phyloP scores from a whole-genome alignment of 176 grass and related monocot species.

The Alloteropsis semialata region DNA sequence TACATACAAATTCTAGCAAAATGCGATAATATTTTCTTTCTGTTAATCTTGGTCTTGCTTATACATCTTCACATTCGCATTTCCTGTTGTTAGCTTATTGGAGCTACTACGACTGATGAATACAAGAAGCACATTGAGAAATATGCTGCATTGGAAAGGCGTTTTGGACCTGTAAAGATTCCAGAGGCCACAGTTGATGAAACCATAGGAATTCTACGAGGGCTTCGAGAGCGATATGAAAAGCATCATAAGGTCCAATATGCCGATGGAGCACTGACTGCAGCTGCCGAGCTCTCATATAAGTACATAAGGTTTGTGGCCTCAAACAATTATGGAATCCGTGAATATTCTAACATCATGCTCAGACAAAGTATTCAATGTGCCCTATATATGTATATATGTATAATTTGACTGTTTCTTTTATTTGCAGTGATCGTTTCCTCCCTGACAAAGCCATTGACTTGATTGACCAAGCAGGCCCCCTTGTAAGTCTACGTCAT shows the following conservation, averaged over 20 bases:
- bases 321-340: too few relatives aligned
- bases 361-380: too few relatives aligned
- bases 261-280: slow-evolving; percentile 56
- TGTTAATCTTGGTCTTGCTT: too few relatives aligned
- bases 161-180: slow-evolving; percentile 74
- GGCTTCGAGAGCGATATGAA: slow-evolving; percentile 73
- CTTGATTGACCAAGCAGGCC: slow-evolving; percentile 76
- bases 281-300: slow-evolving; percentile 66
- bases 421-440: slow-evolving; percentile 63
- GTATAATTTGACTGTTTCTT: neutral
- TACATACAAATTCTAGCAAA: neutral
- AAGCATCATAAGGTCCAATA: slow-evolving; percentile 72
- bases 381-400: too few relatives aligned
- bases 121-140: slow-evolving; percentile 84
- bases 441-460: slow-evolving; percentile 84
- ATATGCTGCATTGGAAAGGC: slow-evolving; percentile 77
- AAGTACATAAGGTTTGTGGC: slow-evolving; percentile 90
- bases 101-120: slow-evolving; percentile 81
- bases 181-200: slow-evolving; percentile 83
- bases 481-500: slow-evolving; percentile 59
- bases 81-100: slow-evolving; percentile 52
- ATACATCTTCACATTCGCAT: too few relatives aligned
- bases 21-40: too few relatives aligned
- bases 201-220: slow-evolving; percentile 65
- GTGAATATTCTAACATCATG: too few relatives aligned